Percentiles rank a stretch among this genome's conserved stretches.
Conservation (phyloP, 2,329 filamentous ascomycete species). For the Hypoxylon sp. region DNA sequence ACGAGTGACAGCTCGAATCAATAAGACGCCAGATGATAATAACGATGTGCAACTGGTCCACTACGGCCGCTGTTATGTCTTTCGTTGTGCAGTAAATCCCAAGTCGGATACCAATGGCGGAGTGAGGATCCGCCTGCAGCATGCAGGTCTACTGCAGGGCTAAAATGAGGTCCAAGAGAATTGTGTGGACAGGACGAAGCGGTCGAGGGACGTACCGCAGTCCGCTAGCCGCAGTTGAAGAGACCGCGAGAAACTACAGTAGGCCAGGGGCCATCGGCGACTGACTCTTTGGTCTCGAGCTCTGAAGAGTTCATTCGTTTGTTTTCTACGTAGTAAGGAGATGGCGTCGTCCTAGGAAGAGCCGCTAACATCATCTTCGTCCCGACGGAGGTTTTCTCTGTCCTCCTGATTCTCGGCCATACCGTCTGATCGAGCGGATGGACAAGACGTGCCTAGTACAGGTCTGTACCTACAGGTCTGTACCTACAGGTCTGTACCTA, state of each 20-base stretch:
- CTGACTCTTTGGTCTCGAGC: slow-evolving; percentile 14
- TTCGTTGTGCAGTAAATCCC: slow-evolving; percentile 26
- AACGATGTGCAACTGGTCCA: slow-evolving; percentile 34
- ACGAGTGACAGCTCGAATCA: slow-evolving; percentile 21
- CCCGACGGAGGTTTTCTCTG: slow-evolving; percentile 24
- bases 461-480: too few relatives aligned
- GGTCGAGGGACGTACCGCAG: slow-evolving; percentile 28
- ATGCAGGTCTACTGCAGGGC: slow-evolving; percentile 39
- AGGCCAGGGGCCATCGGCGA: slow-evolving; percentile 7
- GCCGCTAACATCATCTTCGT: slow-evolving; percentile 19
- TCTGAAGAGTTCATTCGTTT: too few relatives aligned
- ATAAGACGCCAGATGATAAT: slow-evolving; percentile 27
- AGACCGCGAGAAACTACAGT: slow-evolving; percentile 16
- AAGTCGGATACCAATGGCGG: slow-evolving; percentile 19
- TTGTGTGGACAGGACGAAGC: slow-evolving; percentile 22
- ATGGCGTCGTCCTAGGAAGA: slow-evolving; percentile 30
- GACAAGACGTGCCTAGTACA: background rate
- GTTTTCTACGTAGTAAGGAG: slow-evolving; percentile 10
- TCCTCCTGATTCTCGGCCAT: slow-evolving; percentile 13
- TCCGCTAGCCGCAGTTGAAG: slow-evolving; percentile 13
- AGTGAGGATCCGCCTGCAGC: slow-evolving; percentile 38
- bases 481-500: too few relatives aligned
- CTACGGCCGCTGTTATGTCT: slow-evolving; percentile 24
- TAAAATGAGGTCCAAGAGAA: slow-evolving; percentile 43
- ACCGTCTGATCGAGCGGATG: slow-evolving; percentile 5